Conservation (phyloP, 2,329 filamentous ascomycete species). For the Scytalidium lignicola region DNA sequence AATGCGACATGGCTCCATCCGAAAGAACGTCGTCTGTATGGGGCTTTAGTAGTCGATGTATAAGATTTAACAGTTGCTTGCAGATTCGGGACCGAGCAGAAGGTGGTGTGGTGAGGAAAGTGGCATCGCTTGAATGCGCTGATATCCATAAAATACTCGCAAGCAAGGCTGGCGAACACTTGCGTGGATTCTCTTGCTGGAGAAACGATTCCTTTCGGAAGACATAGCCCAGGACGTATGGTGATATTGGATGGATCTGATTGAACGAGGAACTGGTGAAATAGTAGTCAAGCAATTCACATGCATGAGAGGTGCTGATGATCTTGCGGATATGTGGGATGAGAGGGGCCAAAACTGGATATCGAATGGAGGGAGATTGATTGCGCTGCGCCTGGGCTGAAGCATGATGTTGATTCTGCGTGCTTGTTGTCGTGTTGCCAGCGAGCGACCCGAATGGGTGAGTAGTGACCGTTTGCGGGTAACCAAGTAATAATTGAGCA, state of each 20-base stretch:
- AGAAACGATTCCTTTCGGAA: conserved; percentile 40
- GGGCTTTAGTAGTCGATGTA: conserved; percentile 1
- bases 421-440: too few relatives aligned
- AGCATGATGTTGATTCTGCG: background rate
- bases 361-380: conserved; percentile 16
- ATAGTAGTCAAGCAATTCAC: conserved; percentile 43
- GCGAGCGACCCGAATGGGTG: too few relatives aligned
- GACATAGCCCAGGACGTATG: conserved; percentile 42
- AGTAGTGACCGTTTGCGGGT: too few relatives aligned
- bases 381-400: background rate
- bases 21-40: background rate
- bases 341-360: conserved; percentile 36
- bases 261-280: conserved; percentile 40
- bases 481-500: background rate
- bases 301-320: conserved; percentile 36
- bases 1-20: background rate
- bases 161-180: conserved; percentile 38
- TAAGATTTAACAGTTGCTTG: conserved; percentile 6
- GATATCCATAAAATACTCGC: conserved; percentile 44
- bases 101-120: conserved; percentile 14
- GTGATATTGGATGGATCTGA: conserved; percentile 38
- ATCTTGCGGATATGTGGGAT: conserved; percentile 34
- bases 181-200: conserved; percentile 34
- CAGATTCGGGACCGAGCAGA: conserved; percentile 5
- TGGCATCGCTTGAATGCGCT: conserved; percentile 40